Evolutionary conservation across 148 eudicot genomes (phyloP).

Genomic region (Heliosperma pusillum): DNA sequence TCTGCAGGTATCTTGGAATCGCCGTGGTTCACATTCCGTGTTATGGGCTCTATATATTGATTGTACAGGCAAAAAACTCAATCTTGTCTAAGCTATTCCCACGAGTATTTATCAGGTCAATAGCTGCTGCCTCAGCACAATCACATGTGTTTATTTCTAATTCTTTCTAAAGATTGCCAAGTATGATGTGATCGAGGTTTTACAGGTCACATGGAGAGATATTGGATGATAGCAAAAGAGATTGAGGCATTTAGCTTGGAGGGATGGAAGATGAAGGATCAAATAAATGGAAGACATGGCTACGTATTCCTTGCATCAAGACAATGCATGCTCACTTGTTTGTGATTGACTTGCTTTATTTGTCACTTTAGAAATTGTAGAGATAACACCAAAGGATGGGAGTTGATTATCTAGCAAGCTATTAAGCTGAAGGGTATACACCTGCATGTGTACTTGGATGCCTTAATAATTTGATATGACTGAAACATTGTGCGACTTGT

Average conservation of each 20-base stretch:
- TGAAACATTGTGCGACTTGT: too few species aligned
- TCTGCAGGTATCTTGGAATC: slow-evolving; percentile 66
- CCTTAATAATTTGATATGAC: too few species aligned
- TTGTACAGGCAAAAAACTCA: slow-evolving; percentile 46
- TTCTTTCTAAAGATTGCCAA: background rate
- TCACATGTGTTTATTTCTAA: background rate
- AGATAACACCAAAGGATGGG: too few species aligned
- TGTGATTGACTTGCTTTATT: too few species aligned
- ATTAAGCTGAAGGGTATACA: too few species aligned
- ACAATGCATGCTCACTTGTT: background rate
- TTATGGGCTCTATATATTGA: slow-evolving; percentile 57
- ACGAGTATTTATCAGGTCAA: slow-evolving; percentile 49
- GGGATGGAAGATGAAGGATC: background rate
- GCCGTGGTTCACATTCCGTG: slow-evolving; percentile 65
- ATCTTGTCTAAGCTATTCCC: slow-evolving; percentile 57
- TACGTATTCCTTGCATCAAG: background rate
- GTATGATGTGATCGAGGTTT: background rate
- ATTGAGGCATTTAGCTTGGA: background rate
- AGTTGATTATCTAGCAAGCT: too few species aligned
- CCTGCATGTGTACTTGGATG: too few species aligned
- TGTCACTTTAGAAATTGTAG: background rate
- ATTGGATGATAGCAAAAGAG: slow-evolving; percentile 15
- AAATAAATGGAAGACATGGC: background rate
- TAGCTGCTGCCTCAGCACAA: slow-evolving; percentile 8
- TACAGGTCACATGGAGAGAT: slow-evolving; percentile 17